These are phyloP conservation scores for Dentipellis sp. DNA, from an alignment of 768 basidiomycete genomes.

Conservation along the genomic window DNA sequence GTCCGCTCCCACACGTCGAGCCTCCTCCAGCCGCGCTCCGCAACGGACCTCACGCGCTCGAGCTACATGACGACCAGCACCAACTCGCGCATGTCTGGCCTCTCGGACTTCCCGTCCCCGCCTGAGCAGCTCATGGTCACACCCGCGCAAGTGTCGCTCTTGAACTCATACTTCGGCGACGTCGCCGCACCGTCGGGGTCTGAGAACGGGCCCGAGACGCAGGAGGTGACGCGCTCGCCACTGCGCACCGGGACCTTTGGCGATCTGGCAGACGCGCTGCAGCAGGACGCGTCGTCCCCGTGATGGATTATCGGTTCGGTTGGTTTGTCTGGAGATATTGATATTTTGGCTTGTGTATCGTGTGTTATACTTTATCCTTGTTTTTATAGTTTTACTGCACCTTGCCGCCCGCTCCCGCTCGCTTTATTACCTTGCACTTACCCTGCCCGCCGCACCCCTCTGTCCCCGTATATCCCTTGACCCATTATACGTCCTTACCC, in stretches of 20 bases:
- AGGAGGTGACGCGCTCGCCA: too few relatives aligned
- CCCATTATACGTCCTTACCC: too few relatives aligned
- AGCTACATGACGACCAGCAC: conserved; percentile 58
- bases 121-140: conserved; percentile 25
- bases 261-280: too few relatives aligned
- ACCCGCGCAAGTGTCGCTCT: conserved; percentile 1
- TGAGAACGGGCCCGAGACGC: not conserved
- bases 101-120: conserved; percentile 67
- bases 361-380: not conserved
- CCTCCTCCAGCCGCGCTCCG: conserved; percentile 18
- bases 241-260: too few relatives aligned
- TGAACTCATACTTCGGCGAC: conserved; percentile 7
- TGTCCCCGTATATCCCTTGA: too few relatives aligned
- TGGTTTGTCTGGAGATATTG: not conserved
- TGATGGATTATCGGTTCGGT: too few relatives aligned
- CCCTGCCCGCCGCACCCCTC: too few relatives aligned
- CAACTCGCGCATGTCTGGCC: conserved; percentile 54
- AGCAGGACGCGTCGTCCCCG: too few relatives aligned
- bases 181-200: not conserved
- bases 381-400: not conserved
- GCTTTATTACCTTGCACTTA: not conserved
- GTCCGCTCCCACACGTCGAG: conserved; percentile 15
- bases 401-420: not conserved
- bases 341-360: not conserved
- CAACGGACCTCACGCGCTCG: conserved; percentile 26